Evolutionary conservation across 2,329 filamentous ascomycete genomes (phyloP), one percentile per base, ranked within the genome.

Genomic region (Esteya vermicola): DNA sequence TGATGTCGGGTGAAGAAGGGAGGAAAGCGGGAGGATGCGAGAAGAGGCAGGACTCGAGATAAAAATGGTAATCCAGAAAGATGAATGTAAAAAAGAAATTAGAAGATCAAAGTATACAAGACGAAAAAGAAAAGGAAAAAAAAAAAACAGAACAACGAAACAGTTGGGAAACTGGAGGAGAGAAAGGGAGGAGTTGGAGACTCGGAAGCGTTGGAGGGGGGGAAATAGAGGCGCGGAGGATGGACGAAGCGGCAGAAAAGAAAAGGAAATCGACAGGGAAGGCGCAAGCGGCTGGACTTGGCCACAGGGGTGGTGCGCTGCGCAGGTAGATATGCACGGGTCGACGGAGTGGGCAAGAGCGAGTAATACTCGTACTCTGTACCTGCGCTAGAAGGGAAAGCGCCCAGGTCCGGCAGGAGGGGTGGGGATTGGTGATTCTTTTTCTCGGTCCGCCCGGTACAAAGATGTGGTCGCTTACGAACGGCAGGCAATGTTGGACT

Each of bases 291-390:
- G 25, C 18, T 30, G 26, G 25, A 7, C 14, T n/a, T 38, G 35
- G 22, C 26, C 13, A 28, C 35, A 30, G 36, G 20, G n/a, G n/a
- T n/a, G n/a, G 36, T 37, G 36, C 36, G 36, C 36, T 37, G 36
- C 30, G 25, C 36, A 37, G 36, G 36, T 37, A 37, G 36, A 37
- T 37, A 37, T 37, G 36, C 36, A 30, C 36, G 36, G 36, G 33
- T 23, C 21, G 33, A 25, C 18, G 16, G 18, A 26, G 36, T 30
- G 26, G 35, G 27, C 27, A 19, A 37, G 26, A 26, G 31, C 19
- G 23, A 36, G 22, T 35, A 20, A n/a, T 25, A 16, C 26, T 37
- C 36, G 36, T 37, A 37, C 36, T 37, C 36, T 19, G 36, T 37
- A 37, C 36, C 36, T 37, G 36, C 36, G 36, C 36, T 37, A 37